phyloP scores from a whole-genome alignment of 23 red algal genomes.

The Gracilariopsis chorda region DNA sequence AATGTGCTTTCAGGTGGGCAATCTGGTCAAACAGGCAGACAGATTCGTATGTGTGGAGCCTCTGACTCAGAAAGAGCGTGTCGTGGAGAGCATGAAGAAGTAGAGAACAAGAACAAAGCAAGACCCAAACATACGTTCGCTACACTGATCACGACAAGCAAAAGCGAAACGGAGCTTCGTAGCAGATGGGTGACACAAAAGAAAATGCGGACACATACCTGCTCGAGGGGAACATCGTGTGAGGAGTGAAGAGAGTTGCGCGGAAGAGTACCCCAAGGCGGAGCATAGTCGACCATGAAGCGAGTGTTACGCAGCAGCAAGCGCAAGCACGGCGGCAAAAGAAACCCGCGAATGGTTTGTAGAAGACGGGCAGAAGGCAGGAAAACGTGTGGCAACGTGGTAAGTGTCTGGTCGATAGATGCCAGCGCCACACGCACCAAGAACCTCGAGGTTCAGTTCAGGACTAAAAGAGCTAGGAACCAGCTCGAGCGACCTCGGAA shows the following conservation, averaged over 20 bases:
- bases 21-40: neutral
- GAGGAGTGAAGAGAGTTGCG: neutral
- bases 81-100: neutral
- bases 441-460: no score
- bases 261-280: neutral
- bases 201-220: neutral
- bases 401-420: no score
- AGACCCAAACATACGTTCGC: neutral
- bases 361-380: no score
- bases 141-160: no score
- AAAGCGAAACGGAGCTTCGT: no score
- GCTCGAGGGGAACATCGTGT: neutral
- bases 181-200: no score
- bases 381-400: no score
- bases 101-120: neutral
- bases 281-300: slow-evolving; percentile 1
- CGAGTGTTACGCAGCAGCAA: neutral
- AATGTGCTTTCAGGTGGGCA: neutral
- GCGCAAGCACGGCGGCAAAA: neutral
- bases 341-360: neutral
- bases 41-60: neutral
- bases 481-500: no score
- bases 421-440: no score
- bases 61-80: neutral
- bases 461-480: no score